A percentile compares a stretch with the other conserved stretches of the same genome.
These are phyloP conservation scores for Debaryomyces udenii DNA, from an alignment of 1,139 yeast genomes.

Conservation along the genomic window DNA sequence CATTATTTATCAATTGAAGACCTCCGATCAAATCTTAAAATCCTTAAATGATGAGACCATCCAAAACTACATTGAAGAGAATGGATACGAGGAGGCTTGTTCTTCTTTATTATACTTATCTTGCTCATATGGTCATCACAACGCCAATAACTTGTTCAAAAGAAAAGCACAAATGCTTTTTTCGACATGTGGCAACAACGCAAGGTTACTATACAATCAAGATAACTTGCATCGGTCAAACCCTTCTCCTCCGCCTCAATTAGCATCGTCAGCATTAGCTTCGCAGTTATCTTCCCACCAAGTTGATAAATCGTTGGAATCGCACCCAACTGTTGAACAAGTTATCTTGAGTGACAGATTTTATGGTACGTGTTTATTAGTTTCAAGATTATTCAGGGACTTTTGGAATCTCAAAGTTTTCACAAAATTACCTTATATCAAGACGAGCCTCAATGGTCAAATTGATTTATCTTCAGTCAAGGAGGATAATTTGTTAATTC, in stretches of 20 bases:
- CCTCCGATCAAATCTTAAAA: slow-evolving; percentile 77
- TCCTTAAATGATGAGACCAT: slow-evolving; percentile 63
- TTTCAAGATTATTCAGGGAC: slow-evolving; percentile 76
- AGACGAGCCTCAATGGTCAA: slow-evolving; percentile 41
- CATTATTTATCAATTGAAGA: slow-evolving; percentile 72
- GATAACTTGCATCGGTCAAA: slow-evolving; percentile 2
- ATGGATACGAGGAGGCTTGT: slow-evolving; percentile 73
- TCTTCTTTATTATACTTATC: slow-evolving; percentile 84
- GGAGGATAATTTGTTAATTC: slow-evolving; percentile 46
- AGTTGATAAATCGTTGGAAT: slow-evolving; percentile 15
- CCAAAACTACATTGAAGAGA: slow-evolving; percentile 51
- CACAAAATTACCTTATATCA: slow-evolving; percentile 46
- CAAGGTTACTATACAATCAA: slow-evolving; percentile 38
- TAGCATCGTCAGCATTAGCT: slow-evolving; percentile 7
- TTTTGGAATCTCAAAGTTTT: slow-evolving; percentile 80
- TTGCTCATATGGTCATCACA: slow-evolving; percentile 62
- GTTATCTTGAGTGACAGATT: slow-evolving; percentile 89
- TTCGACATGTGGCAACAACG: slow-evolving; percentile 58
- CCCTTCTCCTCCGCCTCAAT: slow-evolving; percentile 9
- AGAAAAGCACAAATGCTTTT: slow-evolving; percentile 55
- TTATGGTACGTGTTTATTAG: slow-evolving; percentile 82
- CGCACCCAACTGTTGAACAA: slow-evolving; percentile 57
- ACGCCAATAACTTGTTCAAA: slow-evolving; percentile 52
- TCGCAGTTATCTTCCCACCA: slow-evolving; percentile 16
- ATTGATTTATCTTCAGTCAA: slow-evolving; percentile 48